phyloP scores from a whole-genome alignment of 2,329 filamentous ascomycete species.

The Knufia petricola region DNA sequence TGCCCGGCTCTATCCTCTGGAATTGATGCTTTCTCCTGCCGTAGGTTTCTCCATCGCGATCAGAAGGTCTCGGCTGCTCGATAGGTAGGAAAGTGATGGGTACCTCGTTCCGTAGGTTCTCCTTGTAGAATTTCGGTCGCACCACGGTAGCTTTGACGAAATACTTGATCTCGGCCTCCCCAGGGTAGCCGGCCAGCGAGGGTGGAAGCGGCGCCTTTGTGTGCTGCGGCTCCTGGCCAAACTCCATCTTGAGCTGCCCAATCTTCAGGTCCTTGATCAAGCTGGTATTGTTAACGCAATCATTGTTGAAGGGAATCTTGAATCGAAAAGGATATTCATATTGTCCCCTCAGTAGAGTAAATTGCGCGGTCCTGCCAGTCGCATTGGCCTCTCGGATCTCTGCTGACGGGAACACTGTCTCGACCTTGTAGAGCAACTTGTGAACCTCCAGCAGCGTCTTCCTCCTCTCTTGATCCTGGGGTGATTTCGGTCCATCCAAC shows the following conservation, averaged over 20 bases:
- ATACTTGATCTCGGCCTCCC: constrained; percentile 82
- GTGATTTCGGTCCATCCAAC: constrained; percentile 32
- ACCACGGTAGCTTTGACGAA: constrained; percentile 93
- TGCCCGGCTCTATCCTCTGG: constrained; percentile 25
- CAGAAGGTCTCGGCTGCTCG: constrained; percentile 66
- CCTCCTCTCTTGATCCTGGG: constrained; percentile 38
- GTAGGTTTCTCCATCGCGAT: constrained; percentile 67
- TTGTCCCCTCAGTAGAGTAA: constrained; percentile 36
- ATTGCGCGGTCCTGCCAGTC: constrained; percentile 26
- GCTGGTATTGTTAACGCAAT: constrained; percentile 36
- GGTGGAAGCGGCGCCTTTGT: constrained; percentile 81
- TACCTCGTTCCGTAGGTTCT: constrained; percentile 58
- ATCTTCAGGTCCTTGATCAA: constrained; percentile 39
- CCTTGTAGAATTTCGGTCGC: constrained; percentile 77
- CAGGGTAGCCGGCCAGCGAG: constrained; percentile 75
- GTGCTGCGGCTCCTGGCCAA: constrained; percentile 47
- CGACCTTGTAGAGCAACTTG: constrained; percentile 41
- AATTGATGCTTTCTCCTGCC: constrained; percentile 64
- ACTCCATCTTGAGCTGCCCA: constrained; percentile 36
- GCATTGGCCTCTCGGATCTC: constrained; percentile 31
- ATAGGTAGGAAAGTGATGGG: constrained; percentile 80
- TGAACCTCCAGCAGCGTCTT: constrained; percentile 41
- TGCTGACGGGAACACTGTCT: constrained; percentile 37
- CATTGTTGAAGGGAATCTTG: constrained; percentile 44
- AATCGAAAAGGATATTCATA: constrained; percentile 43